Evolutionary conservation across 1,139 yeast genomes (phyloP).

Genomic region (Pichia sp.): DNA sequence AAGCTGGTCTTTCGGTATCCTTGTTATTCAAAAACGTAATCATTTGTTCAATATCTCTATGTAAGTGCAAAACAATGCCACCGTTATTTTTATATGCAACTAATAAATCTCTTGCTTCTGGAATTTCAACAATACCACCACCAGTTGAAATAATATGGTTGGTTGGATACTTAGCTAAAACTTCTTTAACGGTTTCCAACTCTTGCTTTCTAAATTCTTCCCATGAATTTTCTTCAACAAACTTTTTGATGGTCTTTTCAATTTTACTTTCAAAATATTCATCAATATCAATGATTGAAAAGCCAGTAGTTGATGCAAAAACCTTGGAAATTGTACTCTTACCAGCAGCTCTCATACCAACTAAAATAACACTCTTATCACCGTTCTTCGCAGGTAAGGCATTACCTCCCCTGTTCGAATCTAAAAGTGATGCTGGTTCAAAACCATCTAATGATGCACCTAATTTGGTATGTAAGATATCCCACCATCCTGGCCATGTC

Average conservation of each 20-base stretch:
- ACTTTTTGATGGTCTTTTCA: conserved; percentile 56
- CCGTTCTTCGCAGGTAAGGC: conserved; percentile 30
- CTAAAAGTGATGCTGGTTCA: conserved; percentile 35
- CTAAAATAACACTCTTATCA: conserved; percentile 62
- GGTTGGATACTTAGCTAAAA: conserved; percentile 40
- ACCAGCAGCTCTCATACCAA: conserved; percentile 99
- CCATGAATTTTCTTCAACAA: conserved; percentile 74
- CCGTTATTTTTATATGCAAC: conserved; percentile 48
- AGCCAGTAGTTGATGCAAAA: conserved; percentile 68
- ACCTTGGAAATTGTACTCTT: conserved; percentile 81
- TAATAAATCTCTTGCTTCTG: conserved; percentile 57
- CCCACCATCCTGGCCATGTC: conserved; percentile 99
- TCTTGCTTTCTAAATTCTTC: conserved; percentile 73
- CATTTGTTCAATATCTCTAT: conserved; percentile 79
- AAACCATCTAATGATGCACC: conserved; percentile 63
- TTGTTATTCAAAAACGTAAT: conserved; percentile 58
- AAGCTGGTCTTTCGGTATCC: conserved; percentile 87
- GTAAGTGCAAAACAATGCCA: conserved; percentile 81
- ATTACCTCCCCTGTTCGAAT: conserved; percentile 10
- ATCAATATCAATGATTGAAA: conserved; percentile 75
- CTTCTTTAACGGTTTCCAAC: conserved; percentile 48
- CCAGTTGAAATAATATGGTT: conserved; percentile 86
- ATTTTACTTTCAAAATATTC: conserved; percentile 53
- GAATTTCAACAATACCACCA: conserved; percentile 88
- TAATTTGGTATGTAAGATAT: conserved; percentile 65